Base-by-base conservation (phyloP, 176 grass and related monocot species). In the Calamus simplicifolius region DNA sequence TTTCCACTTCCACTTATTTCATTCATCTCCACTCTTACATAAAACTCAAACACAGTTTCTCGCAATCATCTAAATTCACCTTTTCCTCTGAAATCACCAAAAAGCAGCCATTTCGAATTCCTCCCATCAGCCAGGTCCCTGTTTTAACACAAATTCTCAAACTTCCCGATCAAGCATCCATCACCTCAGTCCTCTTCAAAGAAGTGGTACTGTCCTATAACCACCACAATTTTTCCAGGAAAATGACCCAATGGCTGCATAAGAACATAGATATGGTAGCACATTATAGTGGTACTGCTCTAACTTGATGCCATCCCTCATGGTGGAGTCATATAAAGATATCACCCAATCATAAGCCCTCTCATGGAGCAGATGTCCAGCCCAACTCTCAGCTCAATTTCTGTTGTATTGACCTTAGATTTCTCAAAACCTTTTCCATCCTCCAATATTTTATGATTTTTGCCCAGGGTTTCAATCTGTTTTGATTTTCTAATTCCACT, bases 321-420 rank as follows among this genome's bases (percentile, higher is more conserved):
- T 50, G 5, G 60, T 73, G 1, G 59, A 80, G 50, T 89, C 85
- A 56, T 80, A 89, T 21, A 83, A 56, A 7, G 53, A 19, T 31
- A 89, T 83, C 0, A 76, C 85, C 56, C 51, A 59, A 83, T 67
- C 27, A 89, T 76, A 60, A 83, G 72, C 31, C 85, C 85, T 30
- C 25, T 67, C 65, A 83, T 89, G 0, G 80, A 89, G 69, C 76
- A 89, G 69, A 83, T 83, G 54, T 89, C 85, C 54, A 89, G 60
- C 64, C 69, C 43, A 57, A 73, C 58, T 63, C 64, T 80, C 51
- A 83, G 64, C 16, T 80, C 74, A 57, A 10, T 53, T 67, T 38
- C 58, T 54, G 50, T 50, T 13, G 18, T 29, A n/a, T 19, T 48
- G 38, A 29, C 0, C 50, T 48, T 62, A 19, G 12, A 4, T 43